These are phyloP conservation scores for Malus sieversii DNA, from an alignment of 306 rosid genomes.

Conservation along the genomic window DNA sequence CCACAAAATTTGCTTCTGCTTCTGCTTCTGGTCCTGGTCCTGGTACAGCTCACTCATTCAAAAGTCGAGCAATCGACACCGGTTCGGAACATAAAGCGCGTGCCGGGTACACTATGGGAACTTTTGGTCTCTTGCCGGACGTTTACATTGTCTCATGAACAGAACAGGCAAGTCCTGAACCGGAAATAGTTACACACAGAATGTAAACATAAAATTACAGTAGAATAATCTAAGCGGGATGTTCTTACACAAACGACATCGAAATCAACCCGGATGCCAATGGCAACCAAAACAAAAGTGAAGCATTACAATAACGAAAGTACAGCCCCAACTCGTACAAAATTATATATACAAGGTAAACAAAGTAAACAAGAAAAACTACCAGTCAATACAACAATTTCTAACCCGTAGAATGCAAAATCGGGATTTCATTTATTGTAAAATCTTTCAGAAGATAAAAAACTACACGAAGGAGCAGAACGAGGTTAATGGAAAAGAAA, in stretches of 20 bases:
- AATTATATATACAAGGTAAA: background rate
- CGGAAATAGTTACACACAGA: background rate
- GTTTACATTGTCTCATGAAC: background rate
- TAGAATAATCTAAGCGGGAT: background rate
- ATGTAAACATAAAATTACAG: too few relatives aligned
- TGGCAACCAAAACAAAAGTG: background rate
- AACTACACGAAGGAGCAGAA: background rate
- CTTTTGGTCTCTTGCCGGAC: background rate
- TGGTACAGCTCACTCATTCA: background rate
- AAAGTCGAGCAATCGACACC: background rate
- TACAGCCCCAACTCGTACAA: background rate
- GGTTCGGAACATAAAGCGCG: background rate
- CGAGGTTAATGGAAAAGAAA: background rate
- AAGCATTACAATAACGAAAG: background rate
- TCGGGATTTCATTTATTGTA: background rate
- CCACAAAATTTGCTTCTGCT: background rate
- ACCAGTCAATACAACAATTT: background rate
- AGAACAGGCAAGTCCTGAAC: background rate
- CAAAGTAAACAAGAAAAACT: background rate
- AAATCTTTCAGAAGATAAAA: background rate
- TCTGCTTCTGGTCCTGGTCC: background rate
- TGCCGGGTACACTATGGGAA: background rate
- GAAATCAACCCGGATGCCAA: background rate
- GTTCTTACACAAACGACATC: background rate
- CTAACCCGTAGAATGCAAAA: background rate